Base-by-base conservation (phyloP, 257 asterid species). In the Rubia yunnanensis region DNA sequence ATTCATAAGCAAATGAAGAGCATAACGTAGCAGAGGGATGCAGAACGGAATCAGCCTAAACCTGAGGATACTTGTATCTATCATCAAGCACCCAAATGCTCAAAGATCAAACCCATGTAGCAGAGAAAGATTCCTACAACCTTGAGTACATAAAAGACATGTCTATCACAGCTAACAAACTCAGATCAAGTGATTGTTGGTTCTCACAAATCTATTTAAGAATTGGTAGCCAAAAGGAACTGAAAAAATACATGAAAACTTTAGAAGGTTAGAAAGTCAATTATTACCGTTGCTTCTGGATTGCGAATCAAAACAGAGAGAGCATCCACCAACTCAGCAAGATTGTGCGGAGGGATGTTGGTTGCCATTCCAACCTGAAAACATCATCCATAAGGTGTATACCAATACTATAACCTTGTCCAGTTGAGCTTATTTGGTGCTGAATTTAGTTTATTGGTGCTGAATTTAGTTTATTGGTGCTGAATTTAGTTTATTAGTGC, bases 351-450 rank as follows among this genome's bases (percentile, higher is more conserved):
- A 49, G 99, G 99, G 70, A 90, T 88, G 80, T 90, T 94, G 74
- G 99, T 94, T 17, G 99, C 99, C 99, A 94, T 94, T 60, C 99
- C 97, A 53, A 94, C 99, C 99, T 94, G 85, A 69, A 74, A 71
- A 59, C 20, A 38, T 20, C 32, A 66, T 20, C 38, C n/a, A 67
- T 13, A 36, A 61, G 55, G 56, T 24, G 48, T 36, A 52, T 13
- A 32, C 35, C 27, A 63, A 11, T 32, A 69, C 39, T 11, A 68
- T n/a, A 30, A n/a, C n/a, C n/a, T n/a, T n/a, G n/a, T n/a, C n/a
- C n/a, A n/a, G n/a, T n/a, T n/a, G n/a, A n/a, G n/a, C n/a, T n/a
- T n/a, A n/a, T n/a, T n/a, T n/a, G n/a, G n/a, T n/a, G n/a, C n/a
- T n/a, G n/a, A n/a, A n/a, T n/a, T n/a, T n/a, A n/a, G n/a, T n/a